Evolutionary conservation across 2,329 filamentous ascomycete species (phyloP), one percentile per base, ranked within the genome.

Genomic region (Aschersonia sp.): DNA sequence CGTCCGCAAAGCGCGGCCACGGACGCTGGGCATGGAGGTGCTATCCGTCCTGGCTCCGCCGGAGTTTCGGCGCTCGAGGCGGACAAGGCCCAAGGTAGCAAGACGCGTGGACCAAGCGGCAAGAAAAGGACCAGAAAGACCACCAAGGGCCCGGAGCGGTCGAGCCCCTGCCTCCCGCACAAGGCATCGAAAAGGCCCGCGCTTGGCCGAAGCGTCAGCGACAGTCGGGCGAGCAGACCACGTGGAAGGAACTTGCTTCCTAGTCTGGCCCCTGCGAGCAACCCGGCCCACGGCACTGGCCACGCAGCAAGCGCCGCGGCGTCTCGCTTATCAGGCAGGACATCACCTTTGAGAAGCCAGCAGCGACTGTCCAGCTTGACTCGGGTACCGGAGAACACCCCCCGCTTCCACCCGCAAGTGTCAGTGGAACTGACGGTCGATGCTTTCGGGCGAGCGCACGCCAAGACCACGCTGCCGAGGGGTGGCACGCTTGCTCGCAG

Each of bases 391-490:
- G 79, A 82, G 56, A 61, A 67, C 9, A 52, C 59, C 22, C 58
- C 65, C 2, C 62, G 65, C 2, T 62, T 70, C 1, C 64, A 67
- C 45, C 68, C 70, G 39, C 68, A 74, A 41, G 72, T 76, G 1
- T 73, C 77, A 41, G 76, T 82, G 6, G 77, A 74, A 54, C 79
- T 83, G 51, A 78, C 71, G 12, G 80, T 83, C 51, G 78, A 81
- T 55, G 68, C 74, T n/a, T 71, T 72, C 47, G 79, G 79, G 29
- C 70, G 76, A 48, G 76, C 76, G 11, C 68, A 72, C 32, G 73
- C 76, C 7, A 74, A 78, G 52, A 73, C 72, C 1, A 72, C 71
- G 1, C 59, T 70, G 1, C 55, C 70, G 8, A 62, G 65, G 14
- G 62, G 66, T 7, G 58, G 53, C 31, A 45, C 51, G 41, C 54